Evolutionary conservation across 179 eudicot genomes (phyloP).

Genomic region (Nepenthes alata): DNA sequence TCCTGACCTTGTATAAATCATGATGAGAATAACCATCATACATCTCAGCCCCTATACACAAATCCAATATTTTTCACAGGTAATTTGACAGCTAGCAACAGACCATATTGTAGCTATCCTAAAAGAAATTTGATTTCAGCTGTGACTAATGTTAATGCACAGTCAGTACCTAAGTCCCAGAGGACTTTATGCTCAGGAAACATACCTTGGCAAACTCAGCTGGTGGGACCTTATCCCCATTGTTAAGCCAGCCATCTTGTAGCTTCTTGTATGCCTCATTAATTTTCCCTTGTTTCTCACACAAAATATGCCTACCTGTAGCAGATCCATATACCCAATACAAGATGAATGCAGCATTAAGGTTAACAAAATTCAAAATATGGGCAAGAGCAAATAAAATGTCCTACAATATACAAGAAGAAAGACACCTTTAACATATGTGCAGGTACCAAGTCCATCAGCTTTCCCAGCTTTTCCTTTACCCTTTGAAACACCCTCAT

Average conservation of each 20-base stretch:
- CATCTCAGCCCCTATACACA: no score
- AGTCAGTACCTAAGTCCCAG: no score
- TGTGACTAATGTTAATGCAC: no score
- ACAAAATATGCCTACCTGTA: conserved; percentile 81
- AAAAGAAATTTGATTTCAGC: no score
- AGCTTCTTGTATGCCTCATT: conserved; percentile 95
- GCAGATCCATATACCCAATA: not conserved
- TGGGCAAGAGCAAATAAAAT: not conserved
- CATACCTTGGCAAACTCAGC: conserved; percentile 94
- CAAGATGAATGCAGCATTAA: not conserved
- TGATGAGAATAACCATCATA: no score
- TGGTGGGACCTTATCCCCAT: conserved; percentile 94
- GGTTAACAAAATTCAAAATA: not conserved
- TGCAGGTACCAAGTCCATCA: conserved; percentile 92
- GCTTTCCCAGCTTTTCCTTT: conserved; percentile 74
- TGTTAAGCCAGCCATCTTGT: conserved; percentile 84
- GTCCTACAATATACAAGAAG: not conserved
- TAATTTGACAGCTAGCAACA: no score
- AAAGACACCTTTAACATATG: conserved; percentile 77
- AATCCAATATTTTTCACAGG: no score
- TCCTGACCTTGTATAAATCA: no score
- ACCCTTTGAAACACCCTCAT: conserved; percentile 65
- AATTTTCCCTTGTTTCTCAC: conserved; percentile 96
- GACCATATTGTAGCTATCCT: no score
- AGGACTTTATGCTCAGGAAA: not conserved